Conservation (phyloP, 2,329 filamentous ascomycete species). For the Hymenoscyphus fructigenus region DNA sequence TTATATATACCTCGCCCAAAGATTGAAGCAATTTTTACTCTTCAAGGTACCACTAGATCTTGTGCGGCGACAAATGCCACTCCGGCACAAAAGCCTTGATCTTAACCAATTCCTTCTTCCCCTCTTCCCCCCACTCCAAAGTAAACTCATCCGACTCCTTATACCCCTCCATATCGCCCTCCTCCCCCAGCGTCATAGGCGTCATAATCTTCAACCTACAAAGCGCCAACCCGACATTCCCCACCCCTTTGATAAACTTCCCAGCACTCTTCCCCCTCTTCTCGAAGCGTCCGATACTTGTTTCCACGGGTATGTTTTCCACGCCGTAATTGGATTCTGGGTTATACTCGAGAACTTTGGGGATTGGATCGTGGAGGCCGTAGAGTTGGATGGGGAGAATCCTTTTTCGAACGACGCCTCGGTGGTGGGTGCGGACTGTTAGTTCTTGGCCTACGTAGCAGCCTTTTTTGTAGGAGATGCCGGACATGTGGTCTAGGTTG, state of each 20-base stretch:
- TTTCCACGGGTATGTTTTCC: constrained; percentile 39
- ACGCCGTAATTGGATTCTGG: constrained; percentile 35
- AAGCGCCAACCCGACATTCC: constrained; percentile 82
- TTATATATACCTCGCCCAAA: no score
- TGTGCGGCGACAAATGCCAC: neutral
- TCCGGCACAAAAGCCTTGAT: constrained; percentile 2
- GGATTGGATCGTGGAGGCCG: constrained; percentile 42
- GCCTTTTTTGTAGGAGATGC: constrained; percentile 90
- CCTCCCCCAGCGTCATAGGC: neutral
- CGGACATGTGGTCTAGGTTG: constrained; percentile 83
- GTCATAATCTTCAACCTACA: constrained; percentile 77
- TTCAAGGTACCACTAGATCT: neutral
- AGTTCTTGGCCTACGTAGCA: constrained; percentile 97
- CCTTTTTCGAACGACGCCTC: constrained; percentile 87
- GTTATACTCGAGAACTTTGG: constrained; percentile 49
- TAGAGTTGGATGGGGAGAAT: constrained; percentile 81
- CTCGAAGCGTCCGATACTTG: constrained; percentile 50
- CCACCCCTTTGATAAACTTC: constrained; percentile 75
- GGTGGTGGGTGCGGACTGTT: constrained; percentile 92
- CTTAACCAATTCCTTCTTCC: neutral
- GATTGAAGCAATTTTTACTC: no score
- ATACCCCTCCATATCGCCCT: neutral
- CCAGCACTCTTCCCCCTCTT: constrained; percentile 71
- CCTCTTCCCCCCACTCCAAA: neutral
- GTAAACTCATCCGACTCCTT: neutral